Base-by-base conservation (phyloP, 2,329 filamentous ascomycete genomes). In the Hawksworthiomyces lignivorus region DNA sequence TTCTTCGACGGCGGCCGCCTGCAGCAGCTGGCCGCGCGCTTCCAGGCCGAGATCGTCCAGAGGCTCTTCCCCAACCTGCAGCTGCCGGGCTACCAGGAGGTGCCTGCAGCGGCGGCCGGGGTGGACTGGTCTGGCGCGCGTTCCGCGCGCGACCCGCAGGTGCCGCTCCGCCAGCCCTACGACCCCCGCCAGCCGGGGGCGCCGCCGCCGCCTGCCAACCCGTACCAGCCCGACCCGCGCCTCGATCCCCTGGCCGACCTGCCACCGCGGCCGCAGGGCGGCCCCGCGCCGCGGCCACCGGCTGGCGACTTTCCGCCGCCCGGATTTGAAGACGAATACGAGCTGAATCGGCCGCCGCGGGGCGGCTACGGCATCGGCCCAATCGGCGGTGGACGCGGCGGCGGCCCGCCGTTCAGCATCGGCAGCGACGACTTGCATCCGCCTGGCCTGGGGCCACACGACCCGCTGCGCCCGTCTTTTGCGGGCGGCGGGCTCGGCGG, bases 311-410 rank as follows among this genome's bases (percentile, higher is more conserved):
- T 94, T 51, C 78, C 83, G 1, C 89, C 90, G 0, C 92, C 92
- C 0, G 87, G 78, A 17, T 97, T 97, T 51, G 92, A 97, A 51
- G 90, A 98, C 58, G 88, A 96, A 56, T 82, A 87, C 54, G 87
- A 96, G 48, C 73, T 96, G 46, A 80, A 85, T 47, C 71, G 80
- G 1, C 84, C 80, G 0, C 72, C 75, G 3, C 74, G 80, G 9
- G 69, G 72, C 49, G 58, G 27, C 6, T 47, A 22, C 14, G 36
- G 18, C 14, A 26, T 8, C 24, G 24, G 24, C 15, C 11, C 29
- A 2, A 28, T 28, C 7, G 40, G 36, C 26, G 7, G 19, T 6
- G 34, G 20, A 7, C 21, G 7, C 39, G 47, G 21, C 59, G 61
- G 26, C 17, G 34, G 18, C 8, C 12, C 24, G 24, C 24, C 24